Evolutionary conservation across 2,329 filamentous ascomycete genomes (phyloP).

Genomic region (Didymella exigua): DNA sequence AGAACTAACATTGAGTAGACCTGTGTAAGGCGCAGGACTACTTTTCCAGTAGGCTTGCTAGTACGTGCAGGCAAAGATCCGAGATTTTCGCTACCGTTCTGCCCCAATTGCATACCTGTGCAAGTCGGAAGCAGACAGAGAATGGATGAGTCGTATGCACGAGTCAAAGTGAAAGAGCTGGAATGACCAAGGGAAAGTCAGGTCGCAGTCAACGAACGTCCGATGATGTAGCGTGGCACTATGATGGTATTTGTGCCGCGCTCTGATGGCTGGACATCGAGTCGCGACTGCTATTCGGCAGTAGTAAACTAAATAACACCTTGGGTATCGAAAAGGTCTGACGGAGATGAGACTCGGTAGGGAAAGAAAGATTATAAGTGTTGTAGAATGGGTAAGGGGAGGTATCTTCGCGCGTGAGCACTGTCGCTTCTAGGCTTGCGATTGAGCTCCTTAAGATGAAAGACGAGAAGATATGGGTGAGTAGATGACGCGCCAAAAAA

Average conservation of each 20-base stretch:
- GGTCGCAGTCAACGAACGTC: no score
- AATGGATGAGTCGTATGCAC: no score
- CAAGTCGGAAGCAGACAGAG: no score
- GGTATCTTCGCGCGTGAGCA: slow-evolving; percentile 10
- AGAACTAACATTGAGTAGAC: no score
- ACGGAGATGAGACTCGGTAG: no score
- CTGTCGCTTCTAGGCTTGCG: slow-evolving; percentile 5
- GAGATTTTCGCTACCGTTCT: no score
- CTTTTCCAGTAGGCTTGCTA: no score
- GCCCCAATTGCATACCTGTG: no score
- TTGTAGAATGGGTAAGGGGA: background rate
- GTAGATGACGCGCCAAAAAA: background rate
- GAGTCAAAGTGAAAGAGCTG: no score
- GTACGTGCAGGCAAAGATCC: no score
- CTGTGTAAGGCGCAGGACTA: no score
- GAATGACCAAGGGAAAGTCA: no score
- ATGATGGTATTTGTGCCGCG: background rate
- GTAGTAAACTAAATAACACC: background rate
- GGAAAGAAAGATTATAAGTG: background rate
- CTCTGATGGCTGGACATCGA: background rate
- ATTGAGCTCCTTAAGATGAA: background rate
- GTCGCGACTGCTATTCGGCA: background rate
- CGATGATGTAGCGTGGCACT: background rate
- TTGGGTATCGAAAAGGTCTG: slow-evolving; percentile 9
- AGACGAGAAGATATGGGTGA: background rate